Conservation (phyloP, 352 stramenopile genomes). For the Nannochloropsis limnetica region DNA sequence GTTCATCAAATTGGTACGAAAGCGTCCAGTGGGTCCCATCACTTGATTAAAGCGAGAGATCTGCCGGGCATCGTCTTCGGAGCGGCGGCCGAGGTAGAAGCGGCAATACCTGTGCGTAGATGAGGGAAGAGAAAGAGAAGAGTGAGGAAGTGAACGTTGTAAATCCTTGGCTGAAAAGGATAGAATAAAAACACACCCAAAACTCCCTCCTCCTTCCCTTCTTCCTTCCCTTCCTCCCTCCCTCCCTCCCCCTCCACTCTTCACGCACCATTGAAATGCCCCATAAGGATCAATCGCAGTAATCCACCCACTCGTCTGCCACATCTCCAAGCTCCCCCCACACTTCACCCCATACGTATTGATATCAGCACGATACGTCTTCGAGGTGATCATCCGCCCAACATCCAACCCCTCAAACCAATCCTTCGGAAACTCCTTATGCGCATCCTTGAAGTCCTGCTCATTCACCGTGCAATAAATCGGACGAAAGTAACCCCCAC, state of each 20-base stretch:
- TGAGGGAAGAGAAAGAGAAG: neutral
- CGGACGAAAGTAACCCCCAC: slow-evolving; percentile 53
- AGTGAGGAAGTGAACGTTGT: neutral
- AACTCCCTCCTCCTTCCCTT: neutral
- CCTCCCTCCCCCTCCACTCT: neutral
- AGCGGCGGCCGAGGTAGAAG: slow-evolving; percentile 53
- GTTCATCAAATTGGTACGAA: slow-evolving; percentile 53
- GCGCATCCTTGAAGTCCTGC: slow-evolving; percentile 41
- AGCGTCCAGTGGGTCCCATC: slow-evolving; percentile 50
- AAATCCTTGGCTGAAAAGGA: neutral
- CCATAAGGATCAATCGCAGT: slow-evolving; percentile 46
- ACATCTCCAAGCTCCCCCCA: slow-evolving; percentile 50
- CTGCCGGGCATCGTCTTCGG: slow-evolving; percentile 51
- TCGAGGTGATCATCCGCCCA: slow-evolving; percentile 41
- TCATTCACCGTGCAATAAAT: slow-evolving; percentile 46
- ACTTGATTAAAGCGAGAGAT: slow-evolving; percentile 43
- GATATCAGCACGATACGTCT: slow-evolving; percentile 48
- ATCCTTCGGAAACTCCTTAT: slow-evolving; percentile 45
- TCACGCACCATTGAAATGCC: slow-evolving; percentile 45
- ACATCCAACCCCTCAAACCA: slow-evolving; percentile 43
- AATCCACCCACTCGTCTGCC: slow-evolving; percentile 55
- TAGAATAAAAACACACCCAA: slow-evolving; percentile 16
- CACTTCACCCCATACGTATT: slow-evolving; percentile 54
- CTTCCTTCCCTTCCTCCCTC: neutral
- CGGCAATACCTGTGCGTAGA: slow-evolving; percentile 48